phyloP scores from a whole-genome alignment of 116 monocot species.

The Posidonia oceanica region DNA sequence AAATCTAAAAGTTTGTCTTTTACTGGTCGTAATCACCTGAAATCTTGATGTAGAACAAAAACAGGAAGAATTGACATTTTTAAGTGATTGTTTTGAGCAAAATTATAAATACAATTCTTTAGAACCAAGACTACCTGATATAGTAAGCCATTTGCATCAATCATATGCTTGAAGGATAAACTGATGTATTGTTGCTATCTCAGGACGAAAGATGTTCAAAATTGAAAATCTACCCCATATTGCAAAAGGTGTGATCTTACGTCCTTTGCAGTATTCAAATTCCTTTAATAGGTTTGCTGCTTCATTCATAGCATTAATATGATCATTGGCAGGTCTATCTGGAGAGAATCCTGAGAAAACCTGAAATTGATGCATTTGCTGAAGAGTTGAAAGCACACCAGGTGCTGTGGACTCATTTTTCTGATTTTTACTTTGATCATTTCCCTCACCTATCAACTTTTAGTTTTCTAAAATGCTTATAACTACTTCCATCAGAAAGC shows the following conservation, averaged over 20 bases:
- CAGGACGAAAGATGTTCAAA: constrained; percentile 98
- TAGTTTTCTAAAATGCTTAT: background rate
- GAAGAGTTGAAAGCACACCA: constrained; percentile 90
- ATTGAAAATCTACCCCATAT: constrained; percentile 93
- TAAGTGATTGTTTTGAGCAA: background rate
- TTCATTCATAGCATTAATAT: background rate
- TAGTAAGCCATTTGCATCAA: background rate
- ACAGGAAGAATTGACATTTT: too few species aligned
- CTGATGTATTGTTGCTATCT: constrained; percentile 1
- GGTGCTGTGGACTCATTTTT: constrained; percentile 16
- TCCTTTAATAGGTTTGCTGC: background rate
- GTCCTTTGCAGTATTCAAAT: background rate
- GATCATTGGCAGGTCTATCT: constrained; percentile 52
- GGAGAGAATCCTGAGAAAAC: constrained; percentile 91
- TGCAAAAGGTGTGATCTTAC: constrained; percentile 60
- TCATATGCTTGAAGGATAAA: background rate
- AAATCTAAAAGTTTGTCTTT: too few species aligned
- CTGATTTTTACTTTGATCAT: background rate
- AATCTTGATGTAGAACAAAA: too few species aligned
- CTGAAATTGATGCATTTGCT: constrained; percentile 98
- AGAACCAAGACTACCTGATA: background rate
- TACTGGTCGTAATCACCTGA: too few species aligned
- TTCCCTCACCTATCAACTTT: background rate
- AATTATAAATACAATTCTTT: background rate
- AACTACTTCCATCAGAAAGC: constrained; percentile 60